phyloP scores from a whole-genome alignment of 2,329 filamentous ascomycete species.

The Alternaria ethzedia region DNA sequence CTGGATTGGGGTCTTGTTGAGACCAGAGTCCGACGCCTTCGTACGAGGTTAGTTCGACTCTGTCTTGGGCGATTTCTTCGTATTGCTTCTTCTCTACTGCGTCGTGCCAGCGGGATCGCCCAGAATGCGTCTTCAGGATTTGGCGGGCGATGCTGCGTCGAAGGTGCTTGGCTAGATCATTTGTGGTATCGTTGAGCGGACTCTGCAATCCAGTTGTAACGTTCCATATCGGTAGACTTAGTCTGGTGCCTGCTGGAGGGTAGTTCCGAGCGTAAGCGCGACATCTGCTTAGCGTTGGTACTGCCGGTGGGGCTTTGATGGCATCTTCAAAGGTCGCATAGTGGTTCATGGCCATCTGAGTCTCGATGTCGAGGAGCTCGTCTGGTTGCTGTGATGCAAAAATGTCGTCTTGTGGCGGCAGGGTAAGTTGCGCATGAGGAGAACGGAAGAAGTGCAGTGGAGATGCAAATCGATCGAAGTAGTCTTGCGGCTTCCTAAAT shows the following conservation, averaged over 20 bases:
- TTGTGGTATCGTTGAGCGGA: conserved; percentile 49
- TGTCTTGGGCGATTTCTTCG: conserved; percentile 31
- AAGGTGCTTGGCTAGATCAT: conserved; percentile 50
- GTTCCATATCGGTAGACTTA: conserved; percentile 51
- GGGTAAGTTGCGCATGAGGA: conserved; percentile 39
- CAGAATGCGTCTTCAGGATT: conserved; percentile 29
- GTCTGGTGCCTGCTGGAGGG: conserved; percentile 49
- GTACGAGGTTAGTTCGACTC: conserved; percentile 21
- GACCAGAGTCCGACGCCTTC: conserved; percentile 38
- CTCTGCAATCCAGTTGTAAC: conserved; percentile 49
- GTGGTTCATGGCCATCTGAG: conserved; percentile 37
- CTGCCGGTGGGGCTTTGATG: conserved; percentile 9
- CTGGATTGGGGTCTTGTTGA: conserved; percentile 8
- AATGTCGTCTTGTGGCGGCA: conserved; percentile 32
- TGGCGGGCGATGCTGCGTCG: conserved; percentile 49
- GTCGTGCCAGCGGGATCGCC: conserved; percentile 33
- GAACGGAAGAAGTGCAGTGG: conserved; percentile 60
- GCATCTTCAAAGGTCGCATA: conserved; percentile 28
- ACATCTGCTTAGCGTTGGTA: conserved; percentile 36
- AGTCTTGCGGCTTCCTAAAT: conserved; percentile 52
- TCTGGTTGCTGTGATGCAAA: conserved; percentile 36
- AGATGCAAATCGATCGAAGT: conserved; percentile 59
- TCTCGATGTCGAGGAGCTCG: conserved; percentile 38
- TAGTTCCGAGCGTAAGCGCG: conserved; percentile 50
- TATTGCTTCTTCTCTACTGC: conserved; percentile 35